These are phyloP conservation scores for Rauvolfia tetraphylla DNA, from an alignment of 257 asterid genomes.

Conservation along the genomic window DNA sequence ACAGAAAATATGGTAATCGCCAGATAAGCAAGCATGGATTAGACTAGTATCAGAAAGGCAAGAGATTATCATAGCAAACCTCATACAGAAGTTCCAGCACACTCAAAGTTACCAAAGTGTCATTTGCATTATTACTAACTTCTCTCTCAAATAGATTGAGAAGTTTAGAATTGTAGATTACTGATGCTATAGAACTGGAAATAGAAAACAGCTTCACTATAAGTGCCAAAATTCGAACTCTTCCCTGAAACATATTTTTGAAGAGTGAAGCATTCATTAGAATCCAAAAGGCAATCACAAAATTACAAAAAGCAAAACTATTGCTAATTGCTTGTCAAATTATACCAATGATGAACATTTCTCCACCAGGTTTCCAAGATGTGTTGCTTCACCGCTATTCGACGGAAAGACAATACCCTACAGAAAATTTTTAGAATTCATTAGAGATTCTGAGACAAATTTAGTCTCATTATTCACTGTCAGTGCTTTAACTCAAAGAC, in stretches of 20 bases:
- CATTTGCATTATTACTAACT: conserved; percentile 53
- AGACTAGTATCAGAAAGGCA: background rate
- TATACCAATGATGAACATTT: conserved; percentile 79
- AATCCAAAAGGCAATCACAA: conserved; percentile 15
- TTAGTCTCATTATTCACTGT: background rate
- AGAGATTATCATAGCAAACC: conserved; percentile 37
- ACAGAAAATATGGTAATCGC: background rate
- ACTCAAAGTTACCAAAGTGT: conserved; percentile 69
- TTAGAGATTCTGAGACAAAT: conserved; percentile 15
- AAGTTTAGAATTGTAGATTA: conserved; percentile 63
- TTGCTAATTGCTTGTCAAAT: conserved; percentile 3
- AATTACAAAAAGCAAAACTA: background rate
- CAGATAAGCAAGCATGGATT: background rate
- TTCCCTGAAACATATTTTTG: conserved; percentile 46
- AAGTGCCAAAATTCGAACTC: conserved; percentile 83
- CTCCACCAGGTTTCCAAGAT: conserved; percentile 56
- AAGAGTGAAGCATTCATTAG: conserved; percentile 8
- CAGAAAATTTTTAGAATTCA: conserved; percentile 14
- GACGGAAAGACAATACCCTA: conserved; percentile 68
- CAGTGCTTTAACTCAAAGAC: conserved; percentile 9
- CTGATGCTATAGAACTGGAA: conserved; percentile 71
- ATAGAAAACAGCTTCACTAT: conserved; percentile 88
- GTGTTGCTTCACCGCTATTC: conserved; percentile 47
- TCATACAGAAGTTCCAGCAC: conserved; percentile 86
- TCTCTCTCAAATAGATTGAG: conserved; percentile 75